Percentiles rank a stretch among this genome's conserved stretches.
phyloP scores from a whole-genome alignment of 2,329 filamentous ascomycete genomes.

The Dactylonectria estremocensis region DNA sequence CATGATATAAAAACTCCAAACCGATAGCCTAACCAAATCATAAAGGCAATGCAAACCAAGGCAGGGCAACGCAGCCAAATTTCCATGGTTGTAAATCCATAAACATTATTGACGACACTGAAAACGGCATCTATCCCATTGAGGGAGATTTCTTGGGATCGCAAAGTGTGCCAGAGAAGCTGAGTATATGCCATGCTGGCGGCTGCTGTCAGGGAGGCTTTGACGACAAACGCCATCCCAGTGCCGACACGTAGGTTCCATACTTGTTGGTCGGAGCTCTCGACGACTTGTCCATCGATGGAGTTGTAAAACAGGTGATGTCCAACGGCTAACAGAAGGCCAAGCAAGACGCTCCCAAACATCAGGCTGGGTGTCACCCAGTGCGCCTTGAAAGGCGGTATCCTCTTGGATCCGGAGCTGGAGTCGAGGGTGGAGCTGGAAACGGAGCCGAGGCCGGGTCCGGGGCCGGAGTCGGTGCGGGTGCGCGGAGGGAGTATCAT shows the following conservation, averaged over 20 bases:
- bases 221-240: constrained; percentile 10
- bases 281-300: background rate
- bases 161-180: constrained; percentile 18
- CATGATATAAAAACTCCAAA: background rate
- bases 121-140: constrained; percentile 24
- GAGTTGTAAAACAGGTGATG: constrained; percentile 29
- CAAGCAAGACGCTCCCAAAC: constrained; percentile 5
- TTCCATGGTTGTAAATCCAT: constrained; percentile 5
- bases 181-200: constrained; percentile 26
- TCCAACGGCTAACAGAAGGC: background rate
- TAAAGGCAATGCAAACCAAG: background rate
- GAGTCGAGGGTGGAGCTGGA: background rate
- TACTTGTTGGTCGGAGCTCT: constrained; percentile 24
- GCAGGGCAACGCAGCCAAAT: constrained; percentile 14
- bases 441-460: background rate
- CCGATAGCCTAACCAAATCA: constrained; percentile 21
- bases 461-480: background rate
- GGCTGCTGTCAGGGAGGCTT: constrained; percentile 11
- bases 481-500: background rate
- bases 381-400: background rate
- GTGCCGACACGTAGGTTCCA: constrained; percentile 33
- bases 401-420: background rate
- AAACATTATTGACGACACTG: constrained; percentile 2
- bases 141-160: constrained; percentile 8
- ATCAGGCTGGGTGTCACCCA: constrained; percentile 19